Evolutionary conservation across 129 eudicot species (phyloP).

Genomic region (Lonicera japonica): DNA sequence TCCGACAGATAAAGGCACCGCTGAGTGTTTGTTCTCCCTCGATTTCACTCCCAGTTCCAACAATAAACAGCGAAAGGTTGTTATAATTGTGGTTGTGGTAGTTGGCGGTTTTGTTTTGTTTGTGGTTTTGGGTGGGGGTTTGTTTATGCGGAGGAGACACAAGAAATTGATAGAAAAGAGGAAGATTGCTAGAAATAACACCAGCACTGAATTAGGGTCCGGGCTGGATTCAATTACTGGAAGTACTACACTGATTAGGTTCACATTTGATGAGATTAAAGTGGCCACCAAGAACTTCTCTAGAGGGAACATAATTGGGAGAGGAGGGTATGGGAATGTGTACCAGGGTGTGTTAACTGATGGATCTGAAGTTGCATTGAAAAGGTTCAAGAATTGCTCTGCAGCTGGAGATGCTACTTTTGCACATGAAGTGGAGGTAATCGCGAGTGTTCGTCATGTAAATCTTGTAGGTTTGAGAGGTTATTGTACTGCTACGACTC

Average conservation of each 20-base stretch:
- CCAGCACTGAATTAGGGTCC: slow-evolving; percentile 22
- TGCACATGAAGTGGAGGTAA: slow-evolving; percentile 84
- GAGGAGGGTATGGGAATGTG: slow-evolving; percentile 95
- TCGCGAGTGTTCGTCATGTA: slow-evolving; percentile 88
- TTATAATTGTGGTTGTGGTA: slow-evolving; percentile 29
- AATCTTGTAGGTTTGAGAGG: slow-evolving; percentile 76
- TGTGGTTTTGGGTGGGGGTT: slow-evolving; percentile 11
- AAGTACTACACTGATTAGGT: slow-evolving; percentile 53
- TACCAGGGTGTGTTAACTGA: slow-evolving; percentile 68
- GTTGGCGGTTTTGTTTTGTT: slow-evolving; percentile 14
- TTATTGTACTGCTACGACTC: slow-evolving; percentile 72
- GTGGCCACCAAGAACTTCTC: slow-evolving; percentile 66
- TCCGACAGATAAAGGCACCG: slow-evolving; percentile 68
- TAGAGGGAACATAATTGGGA: slow-evolving; percentile 61
- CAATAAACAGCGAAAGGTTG: slow-evolving; percentile 7
- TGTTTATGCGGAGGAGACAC: slow-evolving; percentile 20
- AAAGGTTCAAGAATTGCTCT: slow-evolving; percentile 84
- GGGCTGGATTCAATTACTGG: slow-evolving; percentile 52
- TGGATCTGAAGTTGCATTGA: slow-evolving; percentile 76
- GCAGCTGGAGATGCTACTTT: slow-evolving; percentile 76
- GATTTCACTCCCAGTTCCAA: slow-evolving; percentile 23
- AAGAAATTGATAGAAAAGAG: slow-evolving; percentile 17
- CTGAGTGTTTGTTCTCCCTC: slow-evolving; percentile 56
- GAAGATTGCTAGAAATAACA: slow-evolving; percentile 12
- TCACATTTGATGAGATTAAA: slow-evolving; percentile 61